Conservation (phyloP, 371 early-diverging fungal genomes). For the Mucor indicus region DNA sequence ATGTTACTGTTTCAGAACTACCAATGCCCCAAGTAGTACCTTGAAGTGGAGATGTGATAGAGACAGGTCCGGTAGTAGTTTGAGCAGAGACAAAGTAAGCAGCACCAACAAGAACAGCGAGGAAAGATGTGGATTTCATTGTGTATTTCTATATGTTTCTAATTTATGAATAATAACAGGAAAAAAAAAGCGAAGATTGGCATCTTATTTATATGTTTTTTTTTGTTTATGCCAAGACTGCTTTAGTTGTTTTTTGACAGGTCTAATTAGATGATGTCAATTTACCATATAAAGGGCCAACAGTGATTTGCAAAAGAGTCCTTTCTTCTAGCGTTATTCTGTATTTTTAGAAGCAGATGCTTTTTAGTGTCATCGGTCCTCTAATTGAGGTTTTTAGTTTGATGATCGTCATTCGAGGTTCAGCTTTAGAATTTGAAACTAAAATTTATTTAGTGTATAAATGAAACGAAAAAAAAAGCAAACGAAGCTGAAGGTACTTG, state of each 20-base stretch:
- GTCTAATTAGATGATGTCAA: neutral
- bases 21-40: conserved; percentile 44
- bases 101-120: conserved; percentile 15
- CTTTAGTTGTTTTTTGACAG: neutral
- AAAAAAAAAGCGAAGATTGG: neutral
- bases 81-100: conserved; percentile 19
- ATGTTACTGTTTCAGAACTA: conserved; percentile 29
- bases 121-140: conserved; percentile 15
- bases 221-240: neutral
- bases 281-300: too few relatives aligned
- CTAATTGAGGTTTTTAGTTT: too few relatives aligned
- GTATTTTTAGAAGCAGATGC: too few relatives aligned
- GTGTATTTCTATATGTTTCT: neutral
- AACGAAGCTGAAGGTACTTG: too few relatives aligned
- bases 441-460: too few relatives aligned
- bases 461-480: too few relatives aligned
- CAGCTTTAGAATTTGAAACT: too few relatives aligned
- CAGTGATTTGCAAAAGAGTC: too few relatives aligned
- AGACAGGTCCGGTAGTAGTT: conserved; percentile 24
- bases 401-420: too few relatives aligned
- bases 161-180: neutral
- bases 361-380: too few relatives aligned
- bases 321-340: too few relatives aligned
- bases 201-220: neutral
- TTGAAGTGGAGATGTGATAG: conserved; percentile 34